Evolutionary conservation across 768 basidiomycete species (phyloP), one percentile per base, ranked within the genome.

Genomic region (Amanita rubescens): DNA sequence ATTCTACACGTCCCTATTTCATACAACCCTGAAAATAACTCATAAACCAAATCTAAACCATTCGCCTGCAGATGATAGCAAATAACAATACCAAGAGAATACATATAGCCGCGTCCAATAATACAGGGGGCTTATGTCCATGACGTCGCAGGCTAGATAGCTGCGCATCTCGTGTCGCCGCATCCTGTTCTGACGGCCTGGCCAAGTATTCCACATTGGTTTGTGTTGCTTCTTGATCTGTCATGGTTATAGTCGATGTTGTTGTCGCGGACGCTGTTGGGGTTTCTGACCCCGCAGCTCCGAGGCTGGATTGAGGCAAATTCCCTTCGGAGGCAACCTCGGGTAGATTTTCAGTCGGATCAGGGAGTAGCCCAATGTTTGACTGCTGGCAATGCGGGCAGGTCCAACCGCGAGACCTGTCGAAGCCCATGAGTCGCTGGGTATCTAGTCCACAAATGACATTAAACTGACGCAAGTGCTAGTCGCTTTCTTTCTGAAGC

Each of bases 341-440:
- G 33, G 20, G 25, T 11, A 12, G 17, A 8, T 27, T 27, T 17
- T 32, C 27, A 19, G 32, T 25, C 22, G 82, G 84, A 68, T 91
- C 86, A 11, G 89, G 90, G 48, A 94, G 79, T 46, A 82, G 72
- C 39, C 80, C 78, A 49, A 82, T 56, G 72, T 92, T 93, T 30
- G 77, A 64, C 59, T 78, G 74, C 43, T 82, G 70, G 65, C 90
- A 92, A 48, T 78, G 80, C 7, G 88, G 83, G 59, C 90, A 94
- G 35, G 72, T 69, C 90, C 91, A 93, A 55, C 82, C 79, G 54
- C 87, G 78, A 32, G 90, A 94, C 60, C 90, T 93, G 53, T 8
- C 38, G n/a, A 44, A 51, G 15, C 11, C 33, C 27, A 51, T 41
- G 24, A 46, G 32, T 37, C 48, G 43, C 54, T 11, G 37, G 45